Evolutionary conservation across 1,284 basidiomycete genomes (phyloP).

Genomic region (Anthracocystis walkeri): DNA sequence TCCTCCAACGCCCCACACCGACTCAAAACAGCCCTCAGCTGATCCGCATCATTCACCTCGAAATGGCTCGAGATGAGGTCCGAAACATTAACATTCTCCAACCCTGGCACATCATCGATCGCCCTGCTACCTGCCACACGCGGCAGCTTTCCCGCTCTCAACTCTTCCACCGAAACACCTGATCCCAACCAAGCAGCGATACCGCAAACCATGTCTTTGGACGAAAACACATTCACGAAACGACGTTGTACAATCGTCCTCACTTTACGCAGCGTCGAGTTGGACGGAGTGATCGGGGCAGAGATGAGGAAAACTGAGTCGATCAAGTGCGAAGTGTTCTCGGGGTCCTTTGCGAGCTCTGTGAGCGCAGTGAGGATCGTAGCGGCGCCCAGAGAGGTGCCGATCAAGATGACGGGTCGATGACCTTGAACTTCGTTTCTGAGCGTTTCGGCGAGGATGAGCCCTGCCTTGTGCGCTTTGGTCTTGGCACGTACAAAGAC

Average conservation of each 20-base stretch:
- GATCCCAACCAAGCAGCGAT: constrained; percentile 72
- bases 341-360: constrained; percentile 70
- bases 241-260: constrained; percentile 72
- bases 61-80: constrained; percentile 60
- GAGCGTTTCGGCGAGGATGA: constrained; percentile 74
- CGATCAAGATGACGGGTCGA: constrained; percentile 73
- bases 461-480: constrained; percentile 70
- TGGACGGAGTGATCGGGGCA: constrained; percentile 72
- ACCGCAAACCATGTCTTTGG: constrained; percentile 73
- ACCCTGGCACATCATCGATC: constrained; percentile 48
- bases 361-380: constrained; percentile 73
- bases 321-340: constrained; percentile 69
- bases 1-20: constrained; percentile 46
- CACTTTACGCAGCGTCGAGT: constrained; percentile 71
- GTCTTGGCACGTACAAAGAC: constrained; percentile 69
- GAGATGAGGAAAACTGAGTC: constrained; percentile 71
- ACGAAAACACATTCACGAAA: constrained; percentile 72
- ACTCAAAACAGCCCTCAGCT: constrained; percentile 31
- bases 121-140: constrained; percentile 50
- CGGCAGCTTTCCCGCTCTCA: constrained; percentile 70
- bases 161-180: constrained; percentile 69
- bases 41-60: constrained; percentile 45
- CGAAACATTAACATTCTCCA: constrained; percentile 62
- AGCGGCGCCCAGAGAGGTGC: constrained; percentile 73
- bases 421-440: constrained; percentile 74